Base-by-base conservation (phyloP, 164 flowering plant genomes). In the Paratinospora sagittata region DNA sequence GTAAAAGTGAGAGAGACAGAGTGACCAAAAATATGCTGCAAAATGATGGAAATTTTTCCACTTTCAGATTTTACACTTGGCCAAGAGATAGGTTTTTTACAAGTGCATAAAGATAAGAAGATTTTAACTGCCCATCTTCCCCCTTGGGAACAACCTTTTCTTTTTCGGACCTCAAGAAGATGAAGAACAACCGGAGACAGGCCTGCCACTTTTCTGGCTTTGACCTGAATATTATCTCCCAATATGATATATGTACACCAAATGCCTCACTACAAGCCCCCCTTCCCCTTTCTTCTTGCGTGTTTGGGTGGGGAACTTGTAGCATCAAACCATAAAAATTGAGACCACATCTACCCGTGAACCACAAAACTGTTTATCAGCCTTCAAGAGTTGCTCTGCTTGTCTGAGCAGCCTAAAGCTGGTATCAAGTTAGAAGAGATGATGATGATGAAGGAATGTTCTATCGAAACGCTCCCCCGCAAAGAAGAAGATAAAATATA, bases 151-250 rank as follows among this genome's bases (percentile, higher is more conserved):
- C 45, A 69, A 67, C 8, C 21, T 55, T 21, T 30, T 30, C 34
- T 30, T n/a, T 55, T 55, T n/a, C 3, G 61, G 61, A 55, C 10
- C 4, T 55, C 34, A 30, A 30, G 34, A 30, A 30, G 34, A 30
- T 30, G 34, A 30, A n/a, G 61, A 55, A 55, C 24, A 19, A 19
- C 14, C 2, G 8, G 61, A 55, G 61, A 21, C 61, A 65, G 84
- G 87, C 84, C 87, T 73, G 84, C 87, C 87, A 82, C 80, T 75
- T 69, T 82, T 73, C 39, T 81, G 85, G 83, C 88, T 85, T 85
- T 79, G 84, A 85, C 88, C 88, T 62, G 69, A 75, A 72, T 37
- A 33, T 64, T 72, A 72, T 74, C 81, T 39, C 71, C 75, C 60
- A 43, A 39, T n/a, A 9, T 21, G 9, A 9, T 62, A 55, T 75